These are phyloP conservation scores for Colletotrichum simmondsii DNA, from an alignment of 2,329 filamentous ascomycete genomes.

Conservation along the genomic window DNA sequence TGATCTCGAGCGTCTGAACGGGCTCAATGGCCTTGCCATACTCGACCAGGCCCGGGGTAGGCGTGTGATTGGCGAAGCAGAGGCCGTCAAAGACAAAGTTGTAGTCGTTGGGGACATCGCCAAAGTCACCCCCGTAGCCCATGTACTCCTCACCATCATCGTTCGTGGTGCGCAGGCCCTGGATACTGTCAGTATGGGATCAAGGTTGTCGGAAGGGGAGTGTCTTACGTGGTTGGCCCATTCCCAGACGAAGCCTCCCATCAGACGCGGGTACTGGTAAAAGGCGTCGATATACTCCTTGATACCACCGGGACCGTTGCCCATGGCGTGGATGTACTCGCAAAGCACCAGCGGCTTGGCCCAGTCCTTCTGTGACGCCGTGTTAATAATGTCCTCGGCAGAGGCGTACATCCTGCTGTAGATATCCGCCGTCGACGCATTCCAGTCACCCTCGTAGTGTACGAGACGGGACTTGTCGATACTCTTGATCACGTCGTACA, in stretches of 20 bases:
- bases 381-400: constrained; percentile 54
- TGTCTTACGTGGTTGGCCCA: constrained; percentile 67
- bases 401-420: constrained; percentile 74
- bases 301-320: constrained; percentile 75
- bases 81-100: constrained; percentile 71
- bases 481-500: constrained; percentile 71
- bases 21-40: constrained; percentile 70
- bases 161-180: constrained; percentile 56
- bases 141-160: constrained; percentile 58
- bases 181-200: constrained; percentile 21
- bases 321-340: constrained; percentile 73
- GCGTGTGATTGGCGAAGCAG: constrained; percentile 59
- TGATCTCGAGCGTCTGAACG: constrained; percentile 59
- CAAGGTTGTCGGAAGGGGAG: not conserved
- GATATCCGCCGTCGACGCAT: constrained; percentile 70
- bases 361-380: constrained; percentile 54
- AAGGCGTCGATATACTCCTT: constrained; percentile 76
- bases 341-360: constrained; percentile 68
- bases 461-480: constrained; percentile 68
- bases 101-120: constrained; percentile 67
- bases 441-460: constrained; percentile 73
- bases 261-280: constrained; percentile 58
- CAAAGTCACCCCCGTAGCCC: constrained; percentile 72
- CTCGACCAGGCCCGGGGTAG: constrained; percentile 62
- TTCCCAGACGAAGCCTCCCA: constrained; percentile 75